A percentile compares a stretch with the other conserved stretches of the same genome.
phyloP scores from a whole-genome alignment of 768 basidiomycete genomes.

The Leccinum ochraceum region DNA sequence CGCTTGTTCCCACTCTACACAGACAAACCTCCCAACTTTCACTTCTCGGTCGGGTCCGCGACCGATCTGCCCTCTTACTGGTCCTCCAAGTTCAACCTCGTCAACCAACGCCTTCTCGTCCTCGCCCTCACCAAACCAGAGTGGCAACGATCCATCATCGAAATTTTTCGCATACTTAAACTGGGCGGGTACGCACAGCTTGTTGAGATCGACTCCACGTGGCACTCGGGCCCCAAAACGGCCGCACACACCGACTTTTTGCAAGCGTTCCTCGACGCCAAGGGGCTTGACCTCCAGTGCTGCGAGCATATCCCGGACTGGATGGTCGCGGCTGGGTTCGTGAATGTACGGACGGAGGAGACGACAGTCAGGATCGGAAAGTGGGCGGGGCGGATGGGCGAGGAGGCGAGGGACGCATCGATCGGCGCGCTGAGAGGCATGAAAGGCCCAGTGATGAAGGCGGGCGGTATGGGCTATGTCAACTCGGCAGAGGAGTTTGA shows the following conservation, averaged over 20 bases:
- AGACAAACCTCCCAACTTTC: constrained; percentile 3
- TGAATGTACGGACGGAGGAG: constrained; percentile 13
- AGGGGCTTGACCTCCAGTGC: constrained; percentile 13
- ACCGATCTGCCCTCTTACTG: constrained; percentile 29
- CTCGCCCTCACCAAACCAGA: constrained; percentile 26
- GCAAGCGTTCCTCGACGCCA: constrained; percentile 10
- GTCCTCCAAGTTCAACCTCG: constrained; percentile 30
- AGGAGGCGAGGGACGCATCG: constrained; percentile 19
- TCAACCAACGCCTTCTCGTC: constrained; percentile 35
- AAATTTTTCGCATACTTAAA: constrained; percentile 32
- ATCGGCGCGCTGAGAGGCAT: constrained; percentile 23
- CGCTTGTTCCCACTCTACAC: constrained; percentile 14
- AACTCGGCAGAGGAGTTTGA: constrained; percentile 22
- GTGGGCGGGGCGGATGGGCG: constrained; percentile 22
- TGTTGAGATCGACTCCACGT: constrained; percentile 24
- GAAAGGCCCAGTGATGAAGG: constrained; percentile 24
- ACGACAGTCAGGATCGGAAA: constrained; percentile 15
- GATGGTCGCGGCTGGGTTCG: constrained; percentile 5
- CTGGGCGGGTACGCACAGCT: constrained; percentile 35
- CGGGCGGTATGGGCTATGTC: constrained; percentile 24
- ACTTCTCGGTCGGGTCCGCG: constrained; percentile 16
- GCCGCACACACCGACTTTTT: constrained; percentile 9
- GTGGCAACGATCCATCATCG: constrained; percentile 25
- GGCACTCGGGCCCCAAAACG: constrained; percentile 16
- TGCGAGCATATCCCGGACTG: constrained; percentile 12